Evolutionary conservation across 148 eudicot genomes (phyloP).

Genomic region (Talinum fruticosum): DNA sequence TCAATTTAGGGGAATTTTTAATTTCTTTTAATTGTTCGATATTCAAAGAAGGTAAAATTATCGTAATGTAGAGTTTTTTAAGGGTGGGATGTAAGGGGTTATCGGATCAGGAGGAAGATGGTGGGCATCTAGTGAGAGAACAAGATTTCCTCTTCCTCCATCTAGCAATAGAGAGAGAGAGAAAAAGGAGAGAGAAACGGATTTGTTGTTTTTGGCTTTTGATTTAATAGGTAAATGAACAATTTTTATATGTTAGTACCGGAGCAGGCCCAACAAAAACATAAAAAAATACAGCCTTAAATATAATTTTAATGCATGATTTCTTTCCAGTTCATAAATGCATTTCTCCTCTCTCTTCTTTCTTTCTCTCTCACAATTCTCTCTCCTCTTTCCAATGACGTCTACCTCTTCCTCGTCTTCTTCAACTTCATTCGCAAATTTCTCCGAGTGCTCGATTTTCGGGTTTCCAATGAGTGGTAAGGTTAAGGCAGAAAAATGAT

Average conservation of each 20-base stretch:
- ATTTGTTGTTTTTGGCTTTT: slow-evolving; percentile 21
- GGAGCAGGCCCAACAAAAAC: no score
- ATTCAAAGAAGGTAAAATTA: not conserved
- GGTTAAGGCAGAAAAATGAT: slow-evolving; percentile 29
- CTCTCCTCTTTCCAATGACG: no score
- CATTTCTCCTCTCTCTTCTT: no score
- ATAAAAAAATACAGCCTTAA: no score
- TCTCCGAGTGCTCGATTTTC: slow-evolving; percentile 4
- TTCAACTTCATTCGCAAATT: not conserved
- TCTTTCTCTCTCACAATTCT: no score
- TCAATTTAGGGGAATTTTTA: not conserved
- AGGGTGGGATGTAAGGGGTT: not conserved
- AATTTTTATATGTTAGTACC: not conserved
- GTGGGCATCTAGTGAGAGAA: slow-evolving; percentile 15
- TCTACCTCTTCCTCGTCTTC: no score
- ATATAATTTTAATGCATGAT: not conserved
- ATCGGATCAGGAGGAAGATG: not conserved
- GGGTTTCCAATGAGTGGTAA: slow-evolving; percentile 18
- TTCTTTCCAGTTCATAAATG: no score
- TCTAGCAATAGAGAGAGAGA: not conserved
- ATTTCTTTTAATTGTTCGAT: not conserved
- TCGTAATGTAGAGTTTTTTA: not conserved
- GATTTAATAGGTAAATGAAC: slow-evolving; percentile 8
- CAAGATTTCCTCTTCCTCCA: not conserved
- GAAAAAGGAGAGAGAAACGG: slow-evolving; percentile 18